Evolutionary conservation across 352 stramenopile genomes (phyloP), one percentile per base, ranked within the genome.

Genomic region (Globisporangium paroecandrum): DNA sequence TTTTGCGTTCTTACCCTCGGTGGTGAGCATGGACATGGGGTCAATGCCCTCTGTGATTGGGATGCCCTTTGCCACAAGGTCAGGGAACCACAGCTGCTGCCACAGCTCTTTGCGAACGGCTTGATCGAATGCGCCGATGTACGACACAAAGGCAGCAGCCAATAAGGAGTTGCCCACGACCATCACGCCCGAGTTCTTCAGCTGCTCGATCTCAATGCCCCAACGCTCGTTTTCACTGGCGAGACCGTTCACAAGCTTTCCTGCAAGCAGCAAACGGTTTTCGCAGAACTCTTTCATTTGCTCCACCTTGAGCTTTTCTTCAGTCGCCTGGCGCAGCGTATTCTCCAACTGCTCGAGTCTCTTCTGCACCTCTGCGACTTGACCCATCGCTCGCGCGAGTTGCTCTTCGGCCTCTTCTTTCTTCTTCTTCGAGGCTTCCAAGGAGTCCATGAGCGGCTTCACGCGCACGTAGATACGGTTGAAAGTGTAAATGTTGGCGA

Each of bases 391-490:
- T 8, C 79, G 77, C 18, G 88, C 91, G 4, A 99, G 82, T 64
- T 95, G 94, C 49, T 96, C 92, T 57, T 98, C 92, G 0, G 95
- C 95, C 54, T 97, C 90, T 53, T 93, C 89, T 75, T 96, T 96
- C 69, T 95, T 97, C 67, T 89, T 94, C 67, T 89, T 94, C 12
- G 97, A 98, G 24, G 85, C 90, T 69, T 99, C 95, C 4, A 99
- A 84, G 46, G 91, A 97, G 70, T 99, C 96, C 96, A 99, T 99
- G 0, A 99, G 85, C 53, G 97, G 97, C 75, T 99, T 99, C 5
- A 99, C 97, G 69, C 98, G 98, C 47, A 99, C 96, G 80, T 99
- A 99, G 69, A 99, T 99, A 36, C 97, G 85, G 78, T 99, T 99
- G 79, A 98, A 99, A 27, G 89, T 97, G 77, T 98, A 98, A 69